These are phyloP conservation scores for Fusarium oxysporum DNA, from an alignment of 2,329 filamentous ascomycete genomes.

Conservation along the genomic window DNA sequence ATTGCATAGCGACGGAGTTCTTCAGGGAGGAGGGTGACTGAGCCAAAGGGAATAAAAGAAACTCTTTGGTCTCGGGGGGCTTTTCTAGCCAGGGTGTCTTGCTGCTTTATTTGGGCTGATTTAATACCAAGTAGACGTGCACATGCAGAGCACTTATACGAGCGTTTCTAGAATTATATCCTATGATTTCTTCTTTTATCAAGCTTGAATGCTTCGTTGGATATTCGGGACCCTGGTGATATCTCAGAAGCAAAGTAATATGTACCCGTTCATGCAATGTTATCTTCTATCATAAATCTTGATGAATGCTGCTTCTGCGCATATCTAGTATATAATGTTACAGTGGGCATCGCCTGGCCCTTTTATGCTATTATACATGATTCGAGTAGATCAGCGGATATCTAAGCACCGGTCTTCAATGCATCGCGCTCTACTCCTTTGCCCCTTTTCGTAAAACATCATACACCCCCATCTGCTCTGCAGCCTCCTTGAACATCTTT, in stretches of 20 bases:
- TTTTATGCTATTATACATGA: slow-evolving; percentile 20
- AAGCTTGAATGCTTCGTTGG: neutral
- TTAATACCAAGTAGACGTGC: neutral
- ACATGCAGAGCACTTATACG: neutral
- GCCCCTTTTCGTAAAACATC: slow-evolving; percentile 45
- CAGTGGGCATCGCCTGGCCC: neutral
- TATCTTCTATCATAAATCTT: slow-evolving; percentile 5
- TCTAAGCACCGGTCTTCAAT: slow-evolving; percentile 2
- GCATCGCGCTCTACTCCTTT: slow-evolving; percentile 19
- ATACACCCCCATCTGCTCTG: slow-evolving; percentile 59
- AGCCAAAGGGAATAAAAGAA: slow-evolving; percentile 17
- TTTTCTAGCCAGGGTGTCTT: slow-evolving; percentile 4
- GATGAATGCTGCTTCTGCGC: slow-evolving; percentile 3
- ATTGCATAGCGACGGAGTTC: slow-evolving; percentile 49
- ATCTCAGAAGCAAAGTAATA: neutral
- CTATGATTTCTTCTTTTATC: neutral
- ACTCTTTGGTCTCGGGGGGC: slow-evolving; percentile 11
- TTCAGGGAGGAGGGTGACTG: slow-evolving; percentile 14
- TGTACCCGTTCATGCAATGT: neutral
- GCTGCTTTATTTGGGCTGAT: slow-evolving; percentile 11
- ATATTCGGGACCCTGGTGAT: neutral
- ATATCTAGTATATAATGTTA: slow-evolving; percentile 15
- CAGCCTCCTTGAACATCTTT: slow-evolving; percentile 48
- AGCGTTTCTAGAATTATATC: neutral
- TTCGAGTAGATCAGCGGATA: slow-evolving; percentile 11